phyloP scores from a whole-genome alignment of 768 basidiomycete genomes.

The Trametes meyenii region DNA sequence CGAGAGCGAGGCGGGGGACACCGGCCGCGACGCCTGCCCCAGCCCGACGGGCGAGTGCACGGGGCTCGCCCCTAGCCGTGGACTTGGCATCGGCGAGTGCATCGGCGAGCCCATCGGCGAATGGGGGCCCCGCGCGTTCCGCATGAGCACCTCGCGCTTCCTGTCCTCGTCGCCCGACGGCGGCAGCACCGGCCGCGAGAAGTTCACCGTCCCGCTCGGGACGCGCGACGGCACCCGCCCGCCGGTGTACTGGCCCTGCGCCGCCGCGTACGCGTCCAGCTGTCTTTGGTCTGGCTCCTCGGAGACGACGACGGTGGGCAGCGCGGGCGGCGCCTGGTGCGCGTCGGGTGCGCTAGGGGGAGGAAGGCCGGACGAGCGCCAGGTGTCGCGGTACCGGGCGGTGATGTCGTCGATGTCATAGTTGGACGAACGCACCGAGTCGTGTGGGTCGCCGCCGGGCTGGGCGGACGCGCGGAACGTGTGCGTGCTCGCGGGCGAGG shows the following conservation, averaged over 20 bases:
- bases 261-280: constrained; percentile 2
- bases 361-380: constrained; percentile 19
- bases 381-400: constrained; percentile 26
- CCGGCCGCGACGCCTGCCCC: constrained; percentile 2
- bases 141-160: constrained; percentile 54
- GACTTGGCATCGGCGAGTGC: constrained; percentile 11
- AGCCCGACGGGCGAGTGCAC: constrained; percentile 1
- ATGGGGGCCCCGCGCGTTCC: constrained; percentile 49
- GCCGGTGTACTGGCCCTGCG: constrained; percentile 22
- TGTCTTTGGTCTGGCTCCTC: constrained; percentile 11
- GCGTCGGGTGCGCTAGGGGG: constrained; percentile 7
- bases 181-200: constrained; percentile 60
- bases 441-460: constrained; percentile 3
- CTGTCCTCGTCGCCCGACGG: constrained; percentile 46
- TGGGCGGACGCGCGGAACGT: constrained; percentile 3
- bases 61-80: neutral
- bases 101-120: constrained; percentile 28
- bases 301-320: constrained; percentile 62
- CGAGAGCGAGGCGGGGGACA: constrained; percentile 11
- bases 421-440: constrained; percentile 22
- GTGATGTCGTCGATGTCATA: constrained; percentile 30
- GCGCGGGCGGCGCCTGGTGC: constrained; percentile 11
- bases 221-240: constrained; percentile 47
- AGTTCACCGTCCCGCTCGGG: constrained; percentile 53
- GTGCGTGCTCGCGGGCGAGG: constrained; percentile 16